A percentile compares a stretch with the other conserved stretches of the same genome.
phyloP scores from a whole-genome alignment of 1,284 basidiomycete species.

The Bjerkandera adusta region DNA sequence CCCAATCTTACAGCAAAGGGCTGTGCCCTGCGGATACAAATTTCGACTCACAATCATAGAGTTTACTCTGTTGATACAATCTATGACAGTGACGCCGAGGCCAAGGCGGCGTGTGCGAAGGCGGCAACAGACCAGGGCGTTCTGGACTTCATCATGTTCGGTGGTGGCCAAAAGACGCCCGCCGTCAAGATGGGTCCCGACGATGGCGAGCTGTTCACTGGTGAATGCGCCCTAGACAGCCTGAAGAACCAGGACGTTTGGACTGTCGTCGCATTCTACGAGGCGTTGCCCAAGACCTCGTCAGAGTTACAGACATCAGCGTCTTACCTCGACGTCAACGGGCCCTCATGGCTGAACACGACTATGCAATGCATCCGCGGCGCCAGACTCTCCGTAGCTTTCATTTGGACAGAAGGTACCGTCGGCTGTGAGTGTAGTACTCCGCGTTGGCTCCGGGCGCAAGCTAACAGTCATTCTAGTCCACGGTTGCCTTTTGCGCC shows the following conservation, averaged over 20 bases:
- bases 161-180: slow-evolving; percentile 43
- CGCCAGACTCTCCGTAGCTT: slow-evolving; percentile 40
- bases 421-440: slow-evolving; percentile 38
- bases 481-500: slow-evolving; percentile 57
- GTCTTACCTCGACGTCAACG: slow-evolving; percentile 47
- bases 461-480: slow-evolving; percentile 33
- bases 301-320: slow-evolving; percentile 47
- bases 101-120: slow-evolving; percentile 50
- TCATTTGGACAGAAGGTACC: slow-evolving; percentile 43
- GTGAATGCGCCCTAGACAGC: slow-evolving; percentile 10
- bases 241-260: slow-evolving; percentile 18
- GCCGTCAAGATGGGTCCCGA: slow-evolving; percentile 7
- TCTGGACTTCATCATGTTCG: slow-evolving; percentile 53
- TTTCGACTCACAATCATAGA: slow-evolving; percentile 44
- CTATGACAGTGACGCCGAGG: slow-evolving; percentile 39
- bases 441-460: slow-evolving; percentile 1
- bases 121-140: slow-evolving; percentile 48
- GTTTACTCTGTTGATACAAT: slow-evolving; percentile 48
- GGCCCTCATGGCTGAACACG: slow-evolving; percentile 51
- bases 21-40: slow-evolving; percentile 50
- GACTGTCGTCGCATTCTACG: slow-evolving; percentile 53
- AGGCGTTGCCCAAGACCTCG: slow-evolving; percentile 55
- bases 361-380: slow-evolving; percentile 45
- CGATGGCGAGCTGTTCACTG: slow-evolving; percentile 9
- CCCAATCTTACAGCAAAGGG: slow-evolving; percentile 42